Base-by-base conservation (phyloP, 306 rosid species). In the Cicer bijugum region DNA sequence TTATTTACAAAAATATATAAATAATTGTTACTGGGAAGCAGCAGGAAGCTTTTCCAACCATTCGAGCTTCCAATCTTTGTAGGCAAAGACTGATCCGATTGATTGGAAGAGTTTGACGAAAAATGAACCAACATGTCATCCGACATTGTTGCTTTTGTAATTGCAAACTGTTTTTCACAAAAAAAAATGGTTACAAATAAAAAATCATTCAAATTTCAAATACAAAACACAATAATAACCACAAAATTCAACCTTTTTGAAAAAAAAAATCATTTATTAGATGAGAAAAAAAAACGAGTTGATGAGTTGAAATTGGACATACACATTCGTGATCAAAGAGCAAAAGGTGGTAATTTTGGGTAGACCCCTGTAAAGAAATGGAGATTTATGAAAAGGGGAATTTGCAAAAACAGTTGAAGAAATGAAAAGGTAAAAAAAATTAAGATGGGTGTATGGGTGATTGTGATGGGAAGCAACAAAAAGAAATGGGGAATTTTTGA, bases 101-200 rank as follows among this genome's bases (percentile, higher is more conserved):
- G 99, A 85, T 95, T 95, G 7, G 97, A 95, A 15, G 99, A 95
- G 80, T 95, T 95, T 69, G 99, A 95, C 3, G 97, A 90, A 82
- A 95, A 92, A 88, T 95, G 99, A n/a, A 86, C 50, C n/a, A 89
- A 90, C 96, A 90, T 80, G 72, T 92, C 99, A 74, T 92, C 99
- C 68, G 99, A 95, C 99, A 95, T 92, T 85, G 77, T 79, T 59
- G 48, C 84, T 7, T 11, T 56, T 67, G 77, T 14, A 78, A 61
- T 83, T 62, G 81, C 75, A 75, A 75, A 81, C 77, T 78, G 77
- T 17, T 65, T 33, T 61, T 37, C 4, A 10, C 16, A 76, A 67
- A 80, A 53, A 76, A 12, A 60, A 71, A 79, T 57, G 63, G 12
- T 33, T 28, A 66, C 78, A 3, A 48, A 48, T 8, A 44, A 23